Evolutionary conservation across 2,329 filamentous ascomycete species (phyloP).

Genomic region (Onygenales sp.): DNA sequence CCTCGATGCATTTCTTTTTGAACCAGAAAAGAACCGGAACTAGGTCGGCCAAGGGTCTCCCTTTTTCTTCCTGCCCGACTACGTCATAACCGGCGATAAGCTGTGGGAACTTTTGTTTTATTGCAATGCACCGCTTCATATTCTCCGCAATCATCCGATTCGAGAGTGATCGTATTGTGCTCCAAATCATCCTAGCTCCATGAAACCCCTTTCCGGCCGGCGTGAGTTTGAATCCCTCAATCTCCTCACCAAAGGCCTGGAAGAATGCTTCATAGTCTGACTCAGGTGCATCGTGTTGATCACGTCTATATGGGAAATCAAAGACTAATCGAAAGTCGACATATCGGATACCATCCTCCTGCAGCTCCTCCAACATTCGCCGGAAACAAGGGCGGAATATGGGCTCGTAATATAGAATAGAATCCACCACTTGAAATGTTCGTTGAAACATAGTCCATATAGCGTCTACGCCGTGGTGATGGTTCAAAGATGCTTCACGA

Average conservation of each 20-base stretch:
- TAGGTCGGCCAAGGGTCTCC: conserved; percentile 64
- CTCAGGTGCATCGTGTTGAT: conserved; percentile 57
- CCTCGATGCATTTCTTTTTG: conserved; percentile 69
- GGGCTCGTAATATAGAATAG: conserved; percentile 80
- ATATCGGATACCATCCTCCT: conserved; percentile 76
- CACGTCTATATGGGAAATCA: conserved; percentile 57
- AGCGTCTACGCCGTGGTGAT: conserved; percentile 73
- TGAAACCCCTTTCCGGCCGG: conserved; percentile 68
- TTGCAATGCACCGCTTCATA: conserved; percentile 80
- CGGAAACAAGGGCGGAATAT: conserved; percentile 71
- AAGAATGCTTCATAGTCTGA: conserved; percentile 61
- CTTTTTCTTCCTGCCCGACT: conserved; percentile 77
- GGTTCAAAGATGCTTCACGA: conserved; percentile 60
- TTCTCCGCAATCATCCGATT: conserved; percentile 1
- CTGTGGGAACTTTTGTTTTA: conserved; percentile 50
- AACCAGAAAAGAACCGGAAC: conserved; percentile 90
- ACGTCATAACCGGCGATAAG: conserved; percentile 63
- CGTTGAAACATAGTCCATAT: conserved; percentile 75
- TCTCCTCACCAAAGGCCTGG: conserved; percentile 64
- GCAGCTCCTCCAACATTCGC: conserved; percentile 59
- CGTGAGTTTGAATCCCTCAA: conserved; percentile 62
- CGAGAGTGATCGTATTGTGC: conserved; percentile 48
- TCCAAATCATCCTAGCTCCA: conserved; percentile 81
- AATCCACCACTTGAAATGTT: conserved; percentile 64
- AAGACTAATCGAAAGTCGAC: conserved; percentile 75